Evolutionary conservation across 139 green algal genomes (phyloP), one percentile per base, ranked within the genome.

Genomic region (Prasinococcaceae sp.): DNA sequence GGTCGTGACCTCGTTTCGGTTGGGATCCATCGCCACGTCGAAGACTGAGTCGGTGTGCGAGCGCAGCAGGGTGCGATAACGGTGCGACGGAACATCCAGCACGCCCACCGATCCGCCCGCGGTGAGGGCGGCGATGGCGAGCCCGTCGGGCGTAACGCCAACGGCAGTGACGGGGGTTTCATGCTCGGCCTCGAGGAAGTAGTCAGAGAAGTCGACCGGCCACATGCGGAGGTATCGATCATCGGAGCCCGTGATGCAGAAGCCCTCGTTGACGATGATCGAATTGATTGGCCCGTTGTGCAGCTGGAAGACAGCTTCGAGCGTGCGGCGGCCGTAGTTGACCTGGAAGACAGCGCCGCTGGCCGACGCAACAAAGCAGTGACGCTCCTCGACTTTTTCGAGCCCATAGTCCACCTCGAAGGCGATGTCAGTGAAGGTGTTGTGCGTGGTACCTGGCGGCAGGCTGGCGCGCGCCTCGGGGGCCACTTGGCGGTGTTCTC

Each of bases 361-460:
- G 17, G 70, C 71, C 9, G 60, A 78, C 4, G 72, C 60, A 0
- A 82, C 74, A 54, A 70, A 82, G 9, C 74, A 36, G n/a, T 67
- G 38, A 3, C 50, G 50, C 26, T 57, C 40, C 3, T 55, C 30
- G 50, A 70, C 55, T 39, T 74, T 59, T 30, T 55, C 30, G 14
- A 68, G 50, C n/a, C 38, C 49, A 27, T 54, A 50, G 6, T 50
- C 56, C 5, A 42, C 54, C 68, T 90, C 76, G 53, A 78, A 88
- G 14, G 76, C 80, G 39, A 92, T 76, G 68, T 81, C 74, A 0
- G 80, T 88, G 70, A 88, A 92, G 23, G 84, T 73, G 52, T 84
- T 82, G n/a, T n/a, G n/a, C n/a, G n/a, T n/a, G n/a, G n/a, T n/a
- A n/a, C n/a, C n/a, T n/a, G n/a, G n/a, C n/a, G n/a, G n/a, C 30